Base-by-base conservation (phyloP, 306 rosid genomes). In the Acmispon strigosus region DNA sequence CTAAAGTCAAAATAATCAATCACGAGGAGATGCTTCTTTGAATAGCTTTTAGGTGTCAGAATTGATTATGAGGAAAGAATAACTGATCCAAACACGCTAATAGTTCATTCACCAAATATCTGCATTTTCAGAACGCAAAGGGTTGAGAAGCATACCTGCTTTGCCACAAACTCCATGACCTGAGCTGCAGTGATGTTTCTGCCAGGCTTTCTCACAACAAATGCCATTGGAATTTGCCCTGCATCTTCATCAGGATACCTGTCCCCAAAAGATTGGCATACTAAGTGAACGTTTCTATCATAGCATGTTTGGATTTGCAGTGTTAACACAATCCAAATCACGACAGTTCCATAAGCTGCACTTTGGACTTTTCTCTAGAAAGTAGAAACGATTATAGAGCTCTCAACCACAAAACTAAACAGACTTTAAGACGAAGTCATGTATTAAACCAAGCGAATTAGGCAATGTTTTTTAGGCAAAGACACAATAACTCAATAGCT, bases 191-290 rank as follows among this genome's bases (percentile, higher is more conserved):
- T 79, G 69, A 94, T 72, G 51, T 78, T 83, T 80, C 88, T 89
- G 77, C 87, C 90, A 0, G 90, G 89, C 61, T 82, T 87, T 84
- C 97, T 87, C 15, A 94, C 99, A 47, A 91, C 84, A 76, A 81
- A 94, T 18, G 99, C 97, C 96, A 90, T 78, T 15, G 96, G 99
- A 81, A 94, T 86, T 67, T 94, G 80, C 12, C 97, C 99, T 8
- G 92, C 89, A 2, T 80, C 96, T 84, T 94, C 92, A 39, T 94
- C 88, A 4, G 97, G 97, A 60, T 86, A 90, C 82, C 98, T 94
- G 86, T 32, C 32, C 49, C 58, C 76, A 74, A 52, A 77, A 59
- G 10, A 62, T 20, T 19, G 61, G 55, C 41, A 36, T 11, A 44
- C 22, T 43, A 3, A n/a, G 50, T 36, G 32, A 71, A 67, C 41